Evolutionary conservation across 2,329 filamentous ascomycete species (phyloP).

Genomic region (Cladosporium sp.): DNA sequence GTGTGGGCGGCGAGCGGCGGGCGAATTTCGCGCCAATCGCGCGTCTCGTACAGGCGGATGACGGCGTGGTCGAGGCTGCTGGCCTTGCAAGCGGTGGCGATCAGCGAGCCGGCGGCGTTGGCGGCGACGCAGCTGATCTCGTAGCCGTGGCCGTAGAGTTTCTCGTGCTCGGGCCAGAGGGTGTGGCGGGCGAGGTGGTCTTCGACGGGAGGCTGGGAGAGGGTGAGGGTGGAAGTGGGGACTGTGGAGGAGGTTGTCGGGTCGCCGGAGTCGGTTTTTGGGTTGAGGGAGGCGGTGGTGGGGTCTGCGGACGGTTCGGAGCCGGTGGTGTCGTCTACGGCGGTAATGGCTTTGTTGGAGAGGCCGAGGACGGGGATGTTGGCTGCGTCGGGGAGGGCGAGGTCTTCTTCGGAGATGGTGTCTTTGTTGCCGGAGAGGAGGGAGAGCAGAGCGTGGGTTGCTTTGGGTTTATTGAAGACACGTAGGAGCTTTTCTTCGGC

Average conservation of each 20-base stretch:
- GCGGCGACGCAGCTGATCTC: slow-evolving; percentile 85
- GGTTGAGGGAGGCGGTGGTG: slow-evolving; percentile 49
- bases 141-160: slow-evolving; percentile 95
- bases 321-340: slow-evolving; percentile 35
- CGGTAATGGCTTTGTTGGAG: slow-evolving; percentile 82
- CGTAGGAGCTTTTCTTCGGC: slow-evolving; percentile 97
- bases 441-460: slow-evolving; percentile 28
- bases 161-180: slow-evolving; percentile 92
- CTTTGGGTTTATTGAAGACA: slow-evolving; percentile 84
- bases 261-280: slow-evolving; percentile 63
- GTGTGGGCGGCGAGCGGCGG: slow-evolving; percentile 80
- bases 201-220: slow-evolving; percentile 74
- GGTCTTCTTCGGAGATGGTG: slow-evolving; percentile 10
- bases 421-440: slow-evolving; percentile 19
- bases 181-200: slow-evolving; percentile 85
- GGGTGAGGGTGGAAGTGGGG: slow-evolving; percentile 56
- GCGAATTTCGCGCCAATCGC: slow-evolving; percentile 77
- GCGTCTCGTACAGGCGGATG: slow-evolving; percentile 82
- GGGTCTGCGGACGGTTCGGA: slow-evolving; percentile 5
- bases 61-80: slow-evolving; percentile 92
- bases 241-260: slow-evolving; percentile 44
- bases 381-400: slow-evolving; percentile 69
- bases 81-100: slow-evolving; percentile 90
- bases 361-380: slow-evolving; percentile 92
- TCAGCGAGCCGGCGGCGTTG: slow-evolving; percentile 64